Evolutionary conservation across 2,329 filamentous ascomycete species (phyloP).

Genomic region (Tolypocladium tundrense): DNA sequence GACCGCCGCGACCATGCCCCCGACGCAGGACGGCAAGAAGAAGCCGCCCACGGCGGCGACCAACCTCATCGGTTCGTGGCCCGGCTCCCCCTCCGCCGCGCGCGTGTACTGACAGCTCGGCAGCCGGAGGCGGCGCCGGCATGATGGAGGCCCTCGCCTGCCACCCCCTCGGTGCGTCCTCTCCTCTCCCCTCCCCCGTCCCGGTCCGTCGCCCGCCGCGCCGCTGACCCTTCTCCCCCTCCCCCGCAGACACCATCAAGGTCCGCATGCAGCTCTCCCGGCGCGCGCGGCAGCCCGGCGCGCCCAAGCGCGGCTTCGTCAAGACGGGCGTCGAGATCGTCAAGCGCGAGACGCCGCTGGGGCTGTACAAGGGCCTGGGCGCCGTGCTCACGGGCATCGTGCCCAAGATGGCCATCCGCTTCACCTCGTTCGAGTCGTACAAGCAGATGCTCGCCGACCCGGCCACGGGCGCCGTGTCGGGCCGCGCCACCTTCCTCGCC

Average conservation of each 20-base stretch:
- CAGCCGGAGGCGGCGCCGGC: slow-evolving; percentile 90
- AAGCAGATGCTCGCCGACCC: slow-evolving; percentile 71
- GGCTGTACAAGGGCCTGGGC: slow-evolving; percentile 95
- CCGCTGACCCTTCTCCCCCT: too few relatives aligned
- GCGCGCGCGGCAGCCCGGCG: slow-evolving; percentile 70
- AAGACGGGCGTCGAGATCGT: slow-evolving; percentile 80
- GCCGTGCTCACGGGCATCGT: slow-evolving; percentile 94
- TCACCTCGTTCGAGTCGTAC: slow-evolving; percentile 94
- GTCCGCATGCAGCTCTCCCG: slow-evolving; percentile 97
- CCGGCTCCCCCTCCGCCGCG: too few relatives aligned
- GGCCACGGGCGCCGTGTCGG: slow-evolving; percentile 56
- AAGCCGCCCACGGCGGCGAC: slow-evolving; percentile 76
- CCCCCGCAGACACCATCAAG: slow-evolving; percentile 81
- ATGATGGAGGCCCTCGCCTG: slow-evolving; percentile 99
- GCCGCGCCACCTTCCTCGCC: slow-evolving; percentile 60
- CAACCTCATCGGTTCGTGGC: slow-evolving; percentile 71
- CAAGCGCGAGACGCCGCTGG: slow-evolving; percentile 79
- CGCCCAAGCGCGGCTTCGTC: slow-evolving; percentile 80
- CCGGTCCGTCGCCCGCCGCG: not conserved
- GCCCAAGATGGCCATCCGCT: slow-evolving; percentile 98
- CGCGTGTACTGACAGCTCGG: slow-evolving; percentile 9
- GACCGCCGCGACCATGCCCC: slow-evolving; percentile 19
- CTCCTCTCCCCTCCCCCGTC: too few relatives aligned
- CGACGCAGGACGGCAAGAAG: slow-evolving; percentile 38
- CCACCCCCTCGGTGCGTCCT: slow-evolving; percentile 70